Conservation (phyloP, 2,329 filamentous ascomycete genomes). For the Penicillium crustosum region DNA sequence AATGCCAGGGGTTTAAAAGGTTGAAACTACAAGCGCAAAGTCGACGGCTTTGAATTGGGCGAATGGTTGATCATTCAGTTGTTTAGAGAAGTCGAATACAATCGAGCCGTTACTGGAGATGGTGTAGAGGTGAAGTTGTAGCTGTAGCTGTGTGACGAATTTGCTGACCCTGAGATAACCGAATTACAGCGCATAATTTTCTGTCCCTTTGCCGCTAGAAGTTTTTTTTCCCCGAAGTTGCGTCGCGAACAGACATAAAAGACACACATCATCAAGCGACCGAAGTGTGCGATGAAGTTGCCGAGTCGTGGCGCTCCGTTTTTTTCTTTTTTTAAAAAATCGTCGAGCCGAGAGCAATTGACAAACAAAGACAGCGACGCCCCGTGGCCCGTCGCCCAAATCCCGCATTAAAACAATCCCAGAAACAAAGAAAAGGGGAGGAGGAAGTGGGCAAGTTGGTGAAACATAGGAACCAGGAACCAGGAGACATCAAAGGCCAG, state of each 20-base stretch:
- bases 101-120: constrained; percentile 45
- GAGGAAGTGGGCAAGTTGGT: constrained; percentile 25
- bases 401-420: constrained; percentile 40
- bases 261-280: constrained; percentile 40
- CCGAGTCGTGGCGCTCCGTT: constrained; percentile 36
- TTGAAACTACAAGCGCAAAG: constrained; percentile 29
- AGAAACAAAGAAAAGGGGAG: constrained; percentile 30
- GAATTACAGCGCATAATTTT: constrained; percentile 48
- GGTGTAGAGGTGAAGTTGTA: constrained; percentile 37
- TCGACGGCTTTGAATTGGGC: constrained; percentile 22
- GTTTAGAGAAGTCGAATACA: constrained; percentile 36
- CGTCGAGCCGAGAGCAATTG: constrained; percentile 35
- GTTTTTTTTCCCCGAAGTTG: constrained; percentile 37
- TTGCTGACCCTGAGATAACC: constrained; percentile 46
- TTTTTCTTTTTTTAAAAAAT: constrained; percentile 19
- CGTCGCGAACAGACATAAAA: constrained; percentile 42
- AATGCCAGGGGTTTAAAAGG: constrained; percentile 18
- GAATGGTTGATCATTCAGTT: constrained; percentile 14
- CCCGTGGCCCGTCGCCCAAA: constrained; percentile 39
- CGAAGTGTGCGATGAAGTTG: constrained; percentile 35
- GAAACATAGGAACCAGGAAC: constrained; percentile 22
- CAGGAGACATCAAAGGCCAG: constrained; percentile 19
- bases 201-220: constrained; percentile 44
- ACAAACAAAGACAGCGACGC: constrained; percentile 39
- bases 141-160: constrained; percentile 31